Evolutionary conservation across 2,329 filamentous ascomycete genomes (phyloP), one percentile per base, ranked within the genome.

Genomic region (Penicillium nordicum): DNA sequence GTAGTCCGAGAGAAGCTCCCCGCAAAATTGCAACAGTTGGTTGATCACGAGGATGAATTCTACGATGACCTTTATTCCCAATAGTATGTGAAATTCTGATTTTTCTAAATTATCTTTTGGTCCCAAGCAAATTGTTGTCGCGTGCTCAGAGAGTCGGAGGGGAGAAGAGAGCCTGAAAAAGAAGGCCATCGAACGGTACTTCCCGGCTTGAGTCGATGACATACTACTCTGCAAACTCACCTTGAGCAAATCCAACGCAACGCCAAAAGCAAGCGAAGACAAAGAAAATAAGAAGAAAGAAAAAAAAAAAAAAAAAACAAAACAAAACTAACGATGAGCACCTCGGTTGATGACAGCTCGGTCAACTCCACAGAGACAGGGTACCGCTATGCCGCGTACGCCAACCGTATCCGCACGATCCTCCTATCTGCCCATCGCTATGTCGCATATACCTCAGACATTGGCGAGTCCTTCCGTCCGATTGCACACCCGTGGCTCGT

Each of bases 371-470:
- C 91, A 57, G 90, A 97, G 53, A 89, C 86, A 65, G 88, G 86
- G 65, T 79, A 96, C 68, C 89, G 94, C 69, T 99, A 97, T 77
- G 93, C 92, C 55, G 94, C 89, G 65, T 99, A 99, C 76, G 90
- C 91, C 46, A 86, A 87, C 58, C 87, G 94, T 47, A 78, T 94
- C 60, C 87, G 90, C 59, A 96, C 92, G 8, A 89, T 97, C 63
- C 85, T 99, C 68, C 80, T 92, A 65, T 91, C 89, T 16, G 92
- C 92, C 4, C 94, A 97, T 69, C 88, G 94, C 68, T 99, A 99
- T 70, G 92, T 99, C 47, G 94, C 94, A 55, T 99, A 99, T 74
- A 97, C 94, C 0, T 92, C 88, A 21, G 93, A 97, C 69, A 93
- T 99, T 62, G 94, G 94, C 72, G 94, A 99, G 75, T 95, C 90